These are phyloP conservation scores for Buxus sempervirens DNA, from an alignment of 164 flowering plant genomes.

Conservation along the genomic window DNA sequence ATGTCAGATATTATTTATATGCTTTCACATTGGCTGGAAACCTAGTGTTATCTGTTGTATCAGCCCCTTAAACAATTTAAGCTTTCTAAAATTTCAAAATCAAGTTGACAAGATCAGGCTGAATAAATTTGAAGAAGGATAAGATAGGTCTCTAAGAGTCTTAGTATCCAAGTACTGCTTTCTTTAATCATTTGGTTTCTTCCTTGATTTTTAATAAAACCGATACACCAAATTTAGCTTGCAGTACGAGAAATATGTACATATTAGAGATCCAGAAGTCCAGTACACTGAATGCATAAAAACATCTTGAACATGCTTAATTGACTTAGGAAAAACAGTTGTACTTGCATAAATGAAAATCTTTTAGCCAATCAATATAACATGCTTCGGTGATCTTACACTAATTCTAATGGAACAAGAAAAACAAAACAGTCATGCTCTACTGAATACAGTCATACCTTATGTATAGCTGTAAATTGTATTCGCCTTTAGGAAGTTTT, in stretches of 20 bases:
- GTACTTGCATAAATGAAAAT: no score
- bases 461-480: slow-evolving; percentile 60
- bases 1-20: background rate
- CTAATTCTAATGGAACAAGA: background rate
- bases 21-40: background rate
- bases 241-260: no score
- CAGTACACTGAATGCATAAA: no score
- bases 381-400: background rate
- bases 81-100: background rate
- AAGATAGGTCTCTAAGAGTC: background rate
- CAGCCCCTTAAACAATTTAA: background rate
- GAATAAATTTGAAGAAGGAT: background rate
- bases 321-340: background rate
- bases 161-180: background rate
- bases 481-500: slow-evolving; percentile 91
- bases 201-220: background rate
- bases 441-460: slow-evolving; percentile 39
- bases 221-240: no score
- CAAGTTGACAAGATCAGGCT: background rate
- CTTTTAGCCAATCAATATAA: background rate
- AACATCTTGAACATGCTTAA: background rate
- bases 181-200: background rate
- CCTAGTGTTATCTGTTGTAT: background rate
- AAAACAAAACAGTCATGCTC: background rate
- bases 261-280: no score